Evolutionary conservation across 2,329 filamentous ascomycete genomes (phyloP).

Genomic region (Sarocladiaceae sp.): DNA sequence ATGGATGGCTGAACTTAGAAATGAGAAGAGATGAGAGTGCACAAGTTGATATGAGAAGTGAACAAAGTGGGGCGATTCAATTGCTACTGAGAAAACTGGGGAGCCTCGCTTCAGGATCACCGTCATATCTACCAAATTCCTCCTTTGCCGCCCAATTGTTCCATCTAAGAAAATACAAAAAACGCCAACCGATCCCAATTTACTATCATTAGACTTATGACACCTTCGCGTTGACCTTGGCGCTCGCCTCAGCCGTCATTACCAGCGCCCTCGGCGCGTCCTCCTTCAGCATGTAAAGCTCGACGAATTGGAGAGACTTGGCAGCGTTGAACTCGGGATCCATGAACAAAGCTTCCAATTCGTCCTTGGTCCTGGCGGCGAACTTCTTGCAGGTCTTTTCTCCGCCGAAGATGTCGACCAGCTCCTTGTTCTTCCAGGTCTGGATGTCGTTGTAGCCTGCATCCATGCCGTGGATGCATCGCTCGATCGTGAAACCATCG

Average conservation of each 20-base stretch:
- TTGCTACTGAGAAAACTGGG: neutral
- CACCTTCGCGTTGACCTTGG: conserved; percentile 57
- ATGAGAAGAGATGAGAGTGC: no score
- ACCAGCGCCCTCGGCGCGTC: conserved; percentile 71
- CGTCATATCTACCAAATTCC: neutral
- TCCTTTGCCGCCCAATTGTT: neutral
- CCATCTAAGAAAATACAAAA: neutral
- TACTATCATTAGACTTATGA: conserved; percentile 18
- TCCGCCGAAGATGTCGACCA: conserved; percentile 66
- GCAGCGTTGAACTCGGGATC: conserved; percentile 60
- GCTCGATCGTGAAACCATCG: conserved; percentile 85
- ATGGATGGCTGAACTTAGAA: no score
- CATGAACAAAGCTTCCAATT: conserved; percentile 61
- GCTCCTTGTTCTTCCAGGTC: conserved; percentile 67
- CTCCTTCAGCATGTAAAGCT: conserved; percentile 74
- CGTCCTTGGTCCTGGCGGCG: conserved; percentile 63
- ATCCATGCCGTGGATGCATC: conserved; percentile 80
- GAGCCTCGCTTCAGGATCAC: neutral
- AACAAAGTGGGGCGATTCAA: neutral
- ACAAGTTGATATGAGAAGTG: conserved; percentile 2
- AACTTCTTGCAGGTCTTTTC: conserved; percentile 57
- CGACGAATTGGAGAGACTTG: conserved; percentile 64
- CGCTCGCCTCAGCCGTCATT: conserved; percentile 66
- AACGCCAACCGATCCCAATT: neutral
- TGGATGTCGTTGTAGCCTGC: conserved; percentile 77